Evolutionary conservation across 768 basidiomycete species (phyloP).

Genomic region (Galerina sulciceps): DNA sequence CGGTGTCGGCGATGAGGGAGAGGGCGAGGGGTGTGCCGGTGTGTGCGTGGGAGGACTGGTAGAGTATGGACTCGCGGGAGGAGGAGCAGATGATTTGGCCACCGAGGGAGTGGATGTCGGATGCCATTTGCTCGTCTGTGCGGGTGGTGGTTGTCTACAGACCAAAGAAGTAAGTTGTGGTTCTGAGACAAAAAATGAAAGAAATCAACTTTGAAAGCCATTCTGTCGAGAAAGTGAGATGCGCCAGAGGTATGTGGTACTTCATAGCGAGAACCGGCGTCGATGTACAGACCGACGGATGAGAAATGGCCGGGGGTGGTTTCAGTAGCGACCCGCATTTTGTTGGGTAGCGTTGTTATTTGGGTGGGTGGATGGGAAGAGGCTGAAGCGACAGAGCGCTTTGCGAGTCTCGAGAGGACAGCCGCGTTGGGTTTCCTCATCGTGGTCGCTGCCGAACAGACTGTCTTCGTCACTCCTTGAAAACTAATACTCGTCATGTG

Average conservation of each 20-base stretch:
- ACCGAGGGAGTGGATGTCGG: slow-evolving; percentile 81
- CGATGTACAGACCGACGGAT: slow-evolving; percentile 90
- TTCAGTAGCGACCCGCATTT: slow-evolving; percentile 91
- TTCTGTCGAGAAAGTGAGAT: slow-evolving; percentile 90
- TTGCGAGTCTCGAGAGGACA: slow-evolving; percentile 39
- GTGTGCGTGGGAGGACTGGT: slow-evolving; percentile 95
- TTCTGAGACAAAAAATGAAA: neutral
- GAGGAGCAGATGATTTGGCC: slow-evolving; percentile 93
- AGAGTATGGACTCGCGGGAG: slow-evolving; percentile 94
- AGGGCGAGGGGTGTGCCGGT: slow-evolving; percentile 80
- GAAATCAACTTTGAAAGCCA: slow-evolving; percentile 93
- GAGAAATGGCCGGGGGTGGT: slow-evolving; percentile 92
- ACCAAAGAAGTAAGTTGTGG: slow-evolving; percentile 6
- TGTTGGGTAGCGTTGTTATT: slow-evolving; percentile 89
- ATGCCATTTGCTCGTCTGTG: slow-evolving; percentile 77
- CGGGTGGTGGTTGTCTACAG: slow-evolving; percentile 75
- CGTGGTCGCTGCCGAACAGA: slow-evolving; percentile 30
- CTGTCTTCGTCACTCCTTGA: neutral
- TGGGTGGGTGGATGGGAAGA: slow-evolving; percentile 42
- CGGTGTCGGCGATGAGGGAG: slow-evolving; percentile 90
- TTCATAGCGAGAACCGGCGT: slow-evolving; percentile 93
- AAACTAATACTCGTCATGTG: slow-evolving; percentile 3
- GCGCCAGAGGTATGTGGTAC: slow-evolving; percentile 72
- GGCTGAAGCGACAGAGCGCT: slow-evolving; percentile 22
- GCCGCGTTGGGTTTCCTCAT: slow-evolving; percentile 33